Evolutionary conservation across 805 yeast species (phyloP).

Genomic region (Schwanniomyces vanrijiae): DNA sequence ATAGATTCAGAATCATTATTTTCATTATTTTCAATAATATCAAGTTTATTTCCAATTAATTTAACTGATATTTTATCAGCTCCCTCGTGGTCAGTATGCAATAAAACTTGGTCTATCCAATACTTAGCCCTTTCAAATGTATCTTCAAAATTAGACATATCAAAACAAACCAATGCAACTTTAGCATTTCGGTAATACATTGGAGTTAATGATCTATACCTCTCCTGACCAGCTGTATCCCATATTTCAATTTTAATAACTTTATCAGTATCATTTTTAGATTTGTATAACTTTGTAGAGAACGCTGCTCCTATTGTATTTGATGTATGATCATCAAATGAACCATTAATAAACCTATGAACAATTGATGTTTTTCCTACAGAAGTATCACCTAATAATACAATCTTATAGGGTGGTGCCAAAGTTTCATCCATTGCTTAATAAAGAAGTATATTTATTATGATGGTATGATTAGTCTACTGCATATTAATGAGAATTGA

Average conservation of each 20-base stretch:
- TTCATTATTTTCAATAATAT: constrained; percentile 42
- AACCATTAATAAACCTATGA: constrained; percentile 68
- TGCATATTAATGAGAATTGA: not conserved
- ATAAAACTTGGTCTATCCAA: constrained; percentile 81
- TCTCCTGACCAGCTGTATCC: constrained; percentile 88
- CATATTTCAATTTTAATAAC: constrained; percentile 70
- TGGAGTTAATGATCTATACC: constrained; percentile 75
- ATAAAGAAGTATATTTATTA: not conserved
- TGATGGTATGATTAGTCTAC: not conserved
- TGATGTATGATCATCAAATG: constrained; percentile 77
- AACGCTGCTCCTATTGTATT: constrained; percentile 99
- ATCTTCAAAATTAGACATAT: constrained; percentile 51
- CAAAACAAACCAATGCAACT: constrained; percentile 83
- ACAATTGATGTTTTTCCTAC: constrained; percentile 76
- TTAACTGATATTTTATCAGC: constrained; percentile 29
- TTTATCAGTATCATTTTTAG: constrained; percentile 22
- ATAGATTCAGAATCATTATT: constrained; percentile 18
- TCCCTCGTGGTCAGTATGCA: constrained; percentile 21
- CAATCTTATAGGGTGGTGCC: constrained; percentile 38
- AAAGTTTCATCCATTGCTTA: constrained; percentile 1
- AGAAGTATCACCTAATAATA: constrained; percentile 52
- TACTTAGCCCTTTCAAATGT: constrained; percentile 71
- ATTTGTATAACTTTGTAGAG: constrained; percentile 64
- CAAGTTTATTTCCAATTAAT: constrained; percentile 84
- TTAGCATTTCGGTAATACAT: constrained; percentile 78